Evolutionary conservation across 2,329 filamentous ascomycete species (phyloP).

Genomic region (Graphium sp.): DNA sequence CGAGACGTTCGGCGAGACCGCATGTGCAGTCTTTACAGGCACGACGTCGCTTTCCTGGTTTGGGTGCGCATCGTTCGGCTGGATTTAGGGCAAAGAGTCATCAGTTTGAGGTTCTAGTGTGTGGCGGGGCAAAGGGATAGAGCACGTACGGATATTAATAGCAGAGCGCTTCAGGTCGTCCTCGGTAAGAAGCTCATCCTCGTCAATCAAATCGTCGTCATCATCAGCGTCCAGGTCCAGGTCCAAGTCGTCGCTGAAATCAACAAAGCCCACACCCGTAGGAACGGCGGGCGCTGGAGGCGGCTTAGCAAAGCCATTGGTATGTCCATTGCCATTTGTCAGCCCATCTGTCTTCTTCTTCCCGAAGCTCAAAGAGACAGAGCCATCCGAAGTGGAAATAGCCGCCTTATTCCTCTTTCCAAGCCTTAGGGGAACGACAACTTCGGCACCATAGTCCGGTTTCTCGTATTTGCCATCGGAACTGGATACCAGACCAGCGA

Average conservation of each 20-base stretch:
- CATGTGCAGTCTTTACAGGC: constrained; percentile 98
- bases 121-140: background rate
- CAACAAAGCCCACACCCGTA: constrained; percentile 49
- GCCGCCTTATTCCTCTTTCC: constrained; percentile 16
- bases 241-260: too few species aligned
- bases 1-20: constrained; percentile 70
- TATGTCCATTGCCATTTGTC: constrained; percentile 13
- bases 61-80: constrained; percentile 76
- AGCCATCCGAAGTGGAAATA: constrained; percentile 8
- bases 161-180: constrained; percentile 68
- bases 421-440: constrained; percentile 34
- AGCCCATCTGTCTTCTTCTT: constrained; percentile 34
- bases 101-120: too few species aligned
- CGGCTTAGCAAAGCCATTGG: constrained; percentile 22
- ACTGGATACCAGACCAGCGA: constrained; percentile 52
- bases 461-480: constrained; percentile 55
- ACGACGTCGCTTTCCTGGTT: constrained; percentile 72
- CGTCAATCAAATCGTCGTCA: constrained; percentile 81
- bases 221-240: constrained; percentile 36
- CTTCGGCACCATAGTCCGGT: constrained; percentile 37
- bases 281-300: constrained; percentile 22
- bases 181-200: constrained; percentile 71
- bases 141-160: constrained; percentile 59
- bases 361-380: constrained; percentile 26
- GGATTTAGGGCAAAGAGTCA: constrained; percentile 1